phyloP scores from a whole-genome alignment of 2,329 filamentous ascomycete genomes.

The Ilyonectria mors-panacis region DNA sequence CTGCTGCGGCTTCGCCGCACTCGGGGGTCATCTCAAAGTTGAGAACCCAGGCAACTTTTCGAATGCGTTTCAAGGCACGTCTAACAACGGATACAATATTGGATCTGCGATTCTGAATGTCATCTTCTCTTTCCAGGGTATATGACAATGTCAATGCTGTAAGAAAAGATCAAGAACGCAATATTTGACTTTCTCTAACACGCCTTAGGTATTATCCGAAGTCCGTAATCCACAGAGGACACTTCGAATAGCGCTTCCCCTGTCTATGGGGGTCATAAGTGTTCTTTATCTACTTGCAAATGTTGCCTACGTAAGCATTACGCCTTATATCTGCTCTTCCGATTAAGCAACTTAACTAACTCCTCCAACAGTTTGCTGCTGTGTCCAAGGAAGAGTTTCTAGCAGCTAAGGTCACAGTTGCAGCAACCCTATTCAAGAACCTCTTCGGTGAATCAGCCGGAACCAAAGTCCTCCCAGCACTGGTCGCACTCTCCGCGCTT shows the following conservation, averaged over 20 bases:
- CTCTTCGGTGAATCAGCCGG: slow-evolving; percentile 30
- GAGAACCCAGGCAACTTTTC: slow-evolving; percentile 32
- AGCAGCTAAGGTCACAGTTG: slow-evolving; percentile 28
- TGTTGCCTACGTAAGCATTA: slow-evolving; percentile 24
- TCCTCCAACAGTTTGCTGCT: slow-evolving; percentile 13
- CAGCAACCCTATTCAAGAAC: slow-evolving; percentile 29
- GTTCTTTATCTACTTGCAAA: slow-evolving; percentile 30
- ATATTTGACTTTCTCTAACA: not conserved
- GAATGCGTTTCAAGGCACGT: slow-evolving; percentile 25
- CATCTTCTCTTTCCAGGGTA: slow-evolving; percentile 29
- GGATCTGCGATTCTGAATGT: slow-evolving; percentile 29
- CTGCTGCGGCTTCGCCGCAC: slow-evolving; percentile 31
- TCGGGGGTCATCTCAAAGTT: slow-evolving; percentile 28
- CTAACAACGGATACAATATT: slow-evolving; percentile 29
- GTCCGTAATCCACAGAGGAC: slow-evolving; percentile 27
- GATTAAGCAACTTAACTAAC: not conserved
- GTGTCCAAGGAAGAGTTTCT: slow-evolving; percentile 28
- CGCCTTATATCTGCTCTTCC: not conserved
- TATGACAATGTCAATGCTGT: slow-evolving; percentile 36
- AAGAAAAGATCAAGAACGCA: not conserved
- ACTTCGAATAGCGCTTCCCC: slow-evolving; percentile 24
- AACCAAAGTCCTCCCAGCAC: slow-evolving; percentile 27
- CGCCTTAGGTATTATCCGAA: slow-evolving; percentile 26
- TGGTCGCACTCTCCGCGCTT: slow-evolving; percentile 29
- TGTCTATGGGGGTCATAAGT: slow-evolving; percentile 21